Conservation (phyloP, 345 rosid species). For the Gossypium rotundifolium region DNA sequence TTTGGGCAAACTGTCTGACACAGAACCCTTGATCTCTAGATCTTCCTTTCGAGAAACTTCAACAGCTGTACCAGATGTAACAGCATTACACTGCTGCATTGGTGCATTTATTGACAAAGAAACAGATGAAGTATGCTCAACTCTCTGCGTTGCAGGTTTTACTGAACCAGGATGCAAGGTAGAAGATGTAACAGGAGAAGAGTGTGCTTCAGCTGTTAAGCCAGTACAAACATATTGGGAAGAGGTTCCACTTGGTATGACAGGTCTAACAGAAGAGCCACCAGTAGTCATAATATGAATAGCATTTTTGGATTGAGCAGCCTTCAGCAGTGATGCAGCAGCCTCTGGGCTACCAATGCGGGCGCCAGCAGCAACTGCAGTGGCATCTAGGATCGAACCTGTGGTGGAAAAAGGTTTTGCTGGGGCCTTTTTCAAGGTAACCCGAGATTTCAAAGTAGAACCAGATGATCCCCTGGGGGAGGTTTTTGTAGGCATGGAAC, state of each 20-base stretch:
- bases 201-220: slow-evolving; percentile 21
- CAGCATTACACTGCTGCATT: slow-evolving; percentile 26
- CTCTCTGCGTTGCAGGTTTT: slow-evolving; percentile 26
- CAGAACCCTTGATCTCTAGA: slow-evolving; percentile 16
- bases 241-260: slow-evolving; percentile 30
- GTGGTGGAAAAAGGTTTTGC: slow-evolving; percentile 33
- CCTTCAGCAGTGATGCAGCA: slow-evolving; percentile 51
- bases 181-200: slow-evolving; percentile 27
- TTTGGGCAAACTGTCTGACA: neutral
- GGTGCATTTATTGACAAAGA: slow-evolving; percentile 23
- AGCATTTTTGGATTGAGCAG: slow-evolving; percentile 52
- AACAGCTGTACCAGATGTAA: slow-evolving; percentile 17
- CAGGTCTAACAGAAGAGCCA: slow-evolving; percentile 33
- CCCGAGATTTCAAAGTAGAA: slow-evolving; percentile 40
- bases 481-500: slow-evolving; percentile 23
- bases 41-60: slow-evolving; percentile 28
- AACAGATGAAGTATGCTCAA: slow-evolving; percentile 26
- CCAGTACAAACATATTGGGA: neutral
- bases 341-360: slow-evolving; percentile 52
- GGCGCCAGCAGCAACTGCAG: slow-evolving; percentile 58
- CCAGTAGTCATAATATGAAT: slow-evolving; percentile 45
- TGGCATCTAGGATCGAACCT: slow-evolving; percentile 59
- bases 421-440: slow-evolving; percentile 28
- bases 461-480: slow-evolving; percentile 26
- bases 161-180: slow-evolving; percentile 22